Evolutionary conservation across 164 flowering plant species (phyloP).

Genomic region (Amborella trichopoda): DNA sequence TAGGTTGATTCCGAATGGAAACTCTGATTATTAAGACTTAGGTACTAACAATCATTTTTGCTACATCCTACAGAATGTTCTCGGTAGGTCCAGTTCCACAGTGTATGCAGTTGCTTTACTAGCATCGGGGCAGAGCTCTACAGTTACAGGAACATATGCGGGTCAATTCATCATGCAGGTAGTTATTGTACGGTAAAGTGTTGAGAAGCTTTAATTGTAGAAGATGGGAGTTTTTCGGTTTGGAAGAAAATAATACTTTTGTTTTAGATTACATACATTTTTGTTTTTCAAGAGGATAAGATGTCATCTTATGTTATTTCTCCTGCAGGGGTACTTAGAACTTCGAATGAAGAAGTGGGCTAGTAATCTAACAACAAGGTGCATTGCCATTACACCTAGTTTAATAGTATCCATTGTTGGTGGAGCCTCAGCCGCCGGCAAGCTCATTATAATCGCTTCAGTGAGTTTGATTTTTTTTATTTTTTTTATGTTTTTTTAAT

Average conservation of each 20-base stretch:
- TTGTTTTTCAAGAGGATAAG: no score
- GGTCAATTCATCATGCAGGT: slow-evolving; percentile 14
- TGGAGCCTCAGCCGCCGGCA: background rate
- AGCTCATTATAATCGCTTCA: background rate
- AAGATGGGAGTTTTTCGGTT: no score
- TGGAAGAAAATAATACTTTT: no score
- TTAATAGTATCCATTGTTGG: slow-evolving; percentile 1
- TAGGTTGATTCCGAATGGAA: no score
- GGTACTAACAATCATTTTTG: no score
- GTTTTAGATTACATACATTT: no score
- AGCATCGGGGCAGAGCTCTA: slow-evolving; percentile 13
- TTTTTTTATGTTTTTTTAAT: no score
- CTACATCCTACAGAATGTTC: slow-evolving; percentile 11
- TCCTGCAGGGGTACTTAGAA: background rate
- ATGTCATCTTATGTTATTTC: no score
- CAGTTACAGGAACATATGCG: slow-evolving; percentile 11
- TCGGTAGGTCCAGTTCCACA: slow-evolving; percentile 8
- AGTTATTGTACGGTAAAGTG: no score
- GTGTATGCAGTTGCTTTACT: slow-evolving; percentile 9
- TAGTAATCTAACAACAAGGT: background rate
- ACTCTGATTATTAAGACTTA: no score
- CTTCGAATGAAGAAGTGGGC: background rate
- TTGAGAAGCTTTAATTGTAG: no score
- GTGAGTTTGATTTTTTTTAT: no score
- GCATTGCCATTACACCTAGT: slow-evolving; percentile 1